Percentiles rank a stretch among this genome's conserved stretches.
Conservation (phyloP, 768 basidiomycete genomes). For the Tricholoma saponaceum region DNA sequence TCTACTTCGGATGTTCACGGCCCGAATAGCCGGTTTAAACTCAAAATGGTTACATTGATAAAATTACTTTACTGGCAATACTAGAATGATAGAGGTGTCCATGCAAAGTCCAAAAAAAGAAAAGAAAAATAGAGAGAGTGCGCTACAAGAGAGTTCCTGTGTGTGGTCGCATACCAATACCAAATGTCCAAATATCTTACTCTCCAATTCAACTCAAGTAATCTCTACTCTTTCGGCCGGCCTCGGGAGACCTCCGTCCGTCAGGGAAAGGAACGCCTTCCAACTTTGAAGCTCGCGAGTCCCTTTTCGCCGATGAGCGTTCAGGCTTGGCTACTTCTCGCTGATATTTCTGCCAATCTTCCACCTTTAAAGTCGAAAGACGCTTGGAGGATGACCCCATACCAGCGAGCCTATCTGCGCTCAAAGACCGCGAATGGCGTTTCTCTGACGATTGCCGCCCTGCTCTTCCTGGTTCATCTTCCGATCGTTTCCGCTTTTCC, state of each 20-base stretch:
- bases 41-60: not conserved
- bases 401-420: slow-evolving; percentile 55
- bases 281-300: slow-evolving; percentile 27
- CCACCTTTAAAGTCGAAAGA: slow-evolving; percentile 74
- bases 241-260: slow-evolving; percentile 20
- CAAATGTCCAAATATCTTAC: slow-evolving; percentile 4
- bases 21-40: slow-evolving; percentile 7
- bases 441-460: slow-evolving; percentile 20
- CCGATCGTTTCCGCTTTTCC: slow-evolving; percentile 47
- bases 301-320: slow-evolving; percentile 25
- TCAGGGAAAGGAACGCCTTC: slow-evolving; percentile 57
- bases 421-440: slow-evolving; percentile 50
- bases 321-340: slow-evolving; percentile 30
- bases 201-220: slow-evolving; percentile 26
- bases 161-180: not conserved
- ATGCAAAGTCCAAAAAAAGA: slow-evolving; percentile 5
- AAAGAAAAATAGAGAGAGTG: too few species aligned
- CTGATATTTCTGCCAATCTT: slow-evolving; percentile 81
- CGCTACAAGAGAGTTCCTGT: not conserved
- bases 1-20: slow-evolving; percentile 11
- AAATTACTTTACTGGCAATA: not conserved
- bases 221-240: slow-evolving; percentile 28
- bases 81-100: not conserved
- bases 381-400: slow-evolving; percentile 50
- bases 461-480: slow-evolving; percentile 34